Conservation (phyloP, 1,284 basidiomycete species). For the Apiotrichum akiyoshidainum region DNA sequence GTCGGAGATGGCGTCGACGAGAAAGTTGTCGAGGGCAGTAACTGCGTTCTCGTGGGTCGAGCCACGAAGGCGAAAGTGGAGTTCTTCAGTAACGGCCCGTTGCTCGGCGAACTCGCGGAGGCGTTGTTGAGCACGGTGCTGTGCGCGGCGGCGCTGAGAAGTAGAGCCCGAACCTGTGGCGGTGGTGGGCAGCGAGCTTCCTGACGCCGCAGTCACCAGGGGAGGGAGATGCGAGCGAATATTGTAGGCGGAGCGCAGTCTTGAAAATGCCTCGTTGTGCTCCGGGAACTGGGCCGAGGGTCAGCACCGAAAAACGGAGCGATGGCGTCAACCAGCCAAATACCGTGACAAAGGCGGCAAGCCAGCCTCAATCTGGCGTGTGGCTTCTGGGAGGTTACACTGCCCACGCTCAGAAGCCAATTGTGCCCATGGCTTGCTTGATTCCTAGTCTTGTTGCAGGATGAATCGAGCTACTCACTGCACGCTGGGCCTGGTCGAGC, state of each 20-base stretch:
- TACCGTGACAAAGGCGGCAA: too few relatives aligned
- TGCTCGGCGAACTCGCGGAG: neutral
- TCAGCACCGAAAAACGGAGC: neutral
- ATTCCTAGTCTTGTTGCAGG: too few relatives aligned
- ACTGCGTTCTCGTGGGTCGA: neutral
- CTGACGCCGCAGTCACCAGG: neutral
- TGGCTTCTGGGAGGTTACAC: too few relatives aligned
- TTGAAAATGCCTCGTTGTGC: neutral
- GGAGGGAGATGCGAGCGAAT: neutral
- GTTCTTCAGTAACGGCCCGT: neutral
- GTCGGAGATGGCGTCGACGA: slow-evolving; percentile 2
- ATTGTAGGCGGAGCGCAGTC: neutral
- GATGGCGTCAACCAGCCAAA: neutral
- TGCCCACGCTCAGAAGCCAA: too few relatives aligned
- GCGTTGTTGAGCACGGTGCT: neutral
- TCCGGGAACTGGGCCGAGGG: slow-evolving; percentile 1
- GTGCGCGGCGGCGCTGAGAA: neutral
- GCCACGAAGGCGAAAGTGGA: neutral
- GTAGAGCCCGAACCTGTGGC: neutral
- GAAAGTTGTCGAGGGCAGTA: slow-evolving; percentile 1
- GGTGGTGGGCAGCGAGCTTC: neutral
- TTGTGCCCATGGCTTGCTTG: too few relatives aligned
- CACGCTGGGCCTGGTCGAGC: neutral
- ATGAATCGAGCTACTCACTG: neutral
- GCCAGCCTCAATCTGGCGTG: too few relatives aligned